phyloP scores from a whole-genome alignment of 257 asterid genomes.

The Solanum etuberosum region DNA sequence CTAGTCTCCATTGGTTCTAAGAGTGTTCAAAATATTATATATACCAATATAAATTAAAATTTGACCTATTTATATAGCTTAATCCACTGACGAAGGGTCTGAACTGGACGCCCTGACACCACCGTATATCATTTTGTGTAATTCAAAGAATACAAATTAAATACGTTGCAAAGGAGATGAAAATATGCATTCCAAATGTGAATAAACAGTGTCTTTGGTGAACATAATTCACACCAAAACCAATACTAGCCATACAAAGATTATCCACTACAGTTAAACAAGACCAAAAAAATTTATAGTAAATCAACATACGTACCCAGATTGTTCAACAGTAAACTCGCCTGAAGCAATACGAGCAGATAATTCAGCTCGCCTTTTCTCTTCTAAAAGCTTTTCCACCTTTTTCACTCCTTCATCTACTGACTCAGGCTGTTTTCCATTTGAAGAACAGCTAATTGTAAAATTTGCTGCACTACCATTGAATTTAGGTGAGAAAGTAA shows the following conservation, averaged over 20 bases:
- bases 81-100: too few species aligned
- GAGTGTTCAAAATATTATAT: neutral
- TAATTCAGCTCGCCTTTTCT: conserved; percentile 67
- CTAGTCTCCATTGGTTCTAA: neutral
- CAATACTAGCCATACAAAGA: neutral
- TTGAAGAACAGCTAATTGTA: conserved; percentile 42
- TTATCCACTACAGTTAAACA: neutral
- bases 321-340: conserved; percentile 60
- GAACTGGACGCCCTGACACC: too few species aligned
- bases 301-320: conserved; percentile 29
- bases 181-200: neutral
- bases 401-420: conserved; percentile 36
- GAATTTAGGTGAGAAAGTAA: neutral
- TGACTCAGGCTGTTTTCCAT: conserved; percentile 27
- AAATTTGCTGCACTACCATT: conserved; percentile 31
- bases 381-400: conserved; percentile 49
- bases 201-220: neutral
- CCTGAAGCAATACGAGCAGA: conserved; percentile 88
- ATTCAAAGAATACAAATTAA: neutral
- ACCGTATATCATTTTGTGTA: neutral
- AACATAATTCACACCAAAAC: neutral
- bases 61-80: too few species aligned
- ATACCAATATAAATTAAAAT: neutral
- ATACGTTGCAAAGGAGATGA: neutral
- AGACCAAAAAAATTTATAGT: neutral